Evolutionary conservation across 2,329 filamentous ascomycete species (phyloP).

Genomic region (Colletotrichum tropicale): DNA sequence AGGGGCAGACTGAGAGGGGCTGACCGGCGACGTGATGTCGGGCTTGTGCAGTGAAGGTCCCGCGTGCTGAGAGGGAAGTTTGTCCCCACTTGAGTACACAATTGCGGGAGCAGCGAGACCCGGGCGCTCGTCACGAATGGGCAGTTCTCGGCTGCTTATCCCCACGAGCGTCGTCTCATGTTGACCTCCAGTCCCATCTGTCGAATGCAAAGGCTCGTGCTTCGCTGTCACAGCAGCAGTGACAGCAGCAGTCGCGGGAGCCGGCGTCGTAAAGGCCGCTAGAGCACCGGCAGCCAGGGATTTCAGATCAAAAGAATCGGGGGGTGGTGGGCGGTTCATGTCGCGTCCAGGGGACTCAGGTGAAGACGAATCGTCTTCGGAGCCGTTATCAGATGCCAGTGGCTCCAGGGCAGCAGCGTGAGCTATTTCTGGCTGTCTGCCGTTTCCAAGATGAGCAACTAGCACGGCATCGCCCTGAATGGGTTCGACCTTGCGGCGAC

Average conservation of each 20-base stretch:
- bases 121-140: slow-evolving; percentile 35
- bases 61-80: not conserved
- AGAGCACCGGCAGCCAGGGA: slow-evolving; percentile 35
- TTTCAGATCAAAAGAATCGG: slow-evolving; percentile 29
- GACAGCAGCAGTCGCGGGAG: slow-evolving; percentile 16
- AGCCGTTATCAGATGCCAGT: slow-evolving; percentile 41
- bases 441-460: slow-evolving; percentile 66
- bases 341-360: slow-evolving; percentile 15
- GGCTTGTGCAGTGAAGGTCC: not conserved
- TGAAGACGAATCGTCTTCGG: slow-evolving; percentile 17
- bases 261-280: slow-evolving; percentile 26
- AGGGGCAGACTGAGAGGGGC: slow-evolving; percentile 9
- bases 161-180: not conserved
- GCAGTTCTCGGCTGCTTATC: slow-evolving; percentile 32
- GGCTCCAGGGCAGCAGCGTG: slow-evolving; percentile 57
- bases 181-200: not conserved
- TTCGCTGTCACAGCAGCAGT: slow-evolving; percentile 17
- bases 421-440: slow-evolving; percentile 70
- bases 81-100: slow-evolving; percentile 4
- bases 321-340: not conserved
- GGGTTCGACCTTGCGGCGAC: slow-evolving; percentile 57
- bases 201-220: not conserved
- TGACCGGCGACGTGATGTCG: slow-evolving; percentile 4
- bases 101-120: slow-evolving; percentile 10
- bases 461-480: slow-evolving; percentile 71